These are phyloP conservation scores for Phoma sp. DNA, from an alignment of 2,329 filamentous ascomycete species.

Conservation along the genomic window DNA sequence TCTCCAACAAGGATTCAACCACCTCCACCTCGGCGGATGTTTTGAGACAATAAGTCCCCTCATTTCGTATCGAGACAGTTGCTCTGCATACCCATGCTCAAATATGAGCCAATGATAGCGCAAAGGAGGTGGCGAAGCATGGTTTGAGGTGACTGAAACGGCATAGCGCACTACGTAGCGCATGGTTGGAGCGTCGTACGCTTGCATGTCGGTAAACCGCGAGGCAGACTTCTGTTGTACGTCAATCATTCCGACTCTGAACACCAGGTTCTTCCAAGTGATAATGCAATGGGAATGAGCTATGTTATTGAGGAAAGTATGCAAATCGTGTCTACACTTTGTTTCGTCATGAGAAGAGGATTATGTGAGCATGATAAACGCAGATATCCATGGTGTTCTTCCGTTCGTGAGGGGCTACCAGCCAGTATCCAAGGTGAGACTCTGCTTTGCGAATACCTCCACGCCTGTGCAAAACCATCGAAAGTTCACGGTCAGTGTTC, in stretches of 20 bases:
- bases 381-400: too few species aligned
- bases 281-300: not conserved
- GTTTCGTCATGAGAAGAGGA: not conserved
- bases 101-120: not conserved
- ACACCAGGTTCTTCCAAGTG: not conserved
- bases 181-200: conserved; percentile 3
- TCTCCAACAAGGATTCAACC: conserved; percentile 6
- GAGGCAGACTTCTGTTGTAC: conserved; percentile 12
- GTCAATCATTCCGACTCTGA: not conserved
- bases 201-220: conserved; percentile 6
- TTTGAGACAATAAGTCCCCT: conserved; percentile 10
- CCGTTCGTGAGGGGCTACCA: too few species aligned
- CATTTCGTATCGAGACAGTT: not conserved
- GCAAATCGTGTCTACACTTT: not conserved
- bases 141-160: not conserved
- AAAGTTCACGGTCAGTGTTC: too few species aligned
- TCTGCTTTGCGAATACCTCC: too few species aligned
- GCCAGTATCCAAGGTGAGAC: too few species aligned
- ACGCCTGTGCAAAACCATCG: too few species aligned
- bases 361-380: not conserved
- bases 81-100: not conserved
- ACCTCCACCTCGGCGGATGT: not conserved
- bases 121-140: not conserved
- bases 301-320: not conserved
- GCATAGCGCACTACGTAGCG: conserved; percentile 3